Base-by-base conservation (phyloP, 148 eudicot species). In the Rheum nobile region DNA sequence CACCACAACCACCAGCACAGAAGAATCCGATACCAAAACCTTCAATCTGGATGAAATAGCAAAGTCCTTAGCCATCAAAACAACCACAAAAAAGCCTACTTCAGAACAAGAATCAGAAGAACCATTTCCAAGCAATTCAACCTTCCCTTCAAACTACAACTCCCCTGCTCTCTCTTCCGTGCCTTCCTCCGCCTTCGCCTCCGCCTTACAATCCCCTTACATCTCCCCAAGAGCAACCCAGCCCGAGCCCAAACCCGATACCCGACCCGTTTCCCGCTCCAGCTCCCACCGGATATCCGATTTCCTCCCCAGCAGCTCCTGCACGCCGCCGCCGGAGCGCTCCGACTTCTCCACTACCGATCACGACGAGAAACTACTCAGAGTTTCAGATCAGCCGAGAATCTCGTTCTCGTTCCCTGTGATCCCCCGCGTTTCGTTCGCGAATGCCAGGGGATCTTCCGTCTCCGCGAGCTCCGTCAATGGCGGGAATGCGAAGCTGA, bases 401-500 rank as follows among this genome's bases (percentile, higher is more conserved):
- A 22, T 38, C 73, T 71, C 73, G 2, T 71, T 71, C 48, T 71
- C 73, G 9, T 71, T 71, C 73, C 72, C 72, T n/a, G 71, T 17
- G 6, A 67, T 67, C 71, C 72, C 72, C 16, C 46, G 73, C 14
- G 73, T 71, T 5, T 71, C 73, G 9, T 71, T 71, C 73, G 50
- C 73, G 5, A 70, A 26, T 4, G 48, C 17, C 7, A 71, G 73
- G 14, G 26, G 17, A 11, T 69, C 72, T 41, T 39, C 50, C 29
- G 50, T 71, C 16, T 71, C 73, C 43, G 26, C 72, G 16, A 69
- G 26, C 47, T 37, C 72, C 16, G 32, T 26, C 16, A 69, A 69
- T 41, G 46, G 42, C 71, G 41, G 41, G 57, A 88, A 86, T 76
- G 83, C 92, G 21, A 90, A 88, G 48, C 83, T 92, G 3, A 84